Evolutionary conservation across 257 asterid genomes (phyloP).

Genomic region (Lycium barbarum): DNA sequence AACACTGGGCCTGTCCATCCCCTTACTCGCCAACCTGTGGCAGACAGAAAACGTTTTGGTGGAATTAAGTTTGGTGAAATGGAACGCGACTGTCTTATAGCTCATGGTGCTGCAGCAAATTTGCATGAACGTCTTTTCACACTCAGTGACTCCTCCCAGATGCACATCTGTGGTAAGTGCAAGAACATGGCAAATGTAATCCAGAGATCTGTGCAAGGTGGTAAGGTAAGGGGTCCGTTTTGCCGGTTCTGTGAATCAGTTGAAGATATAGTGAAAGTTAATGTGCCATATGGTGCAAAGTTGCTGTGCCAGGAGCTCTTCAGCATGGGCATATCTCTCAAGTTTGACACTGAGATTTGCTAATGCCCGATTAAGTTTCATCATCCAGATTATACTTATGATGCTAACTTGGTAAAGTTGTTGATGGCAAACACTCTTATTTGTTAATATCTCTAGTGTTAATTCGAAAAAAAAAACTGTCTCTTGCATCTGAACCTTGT

Average conservation of each 20-base stretch:
- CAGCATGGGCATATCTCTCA: conserved; percentile 86
- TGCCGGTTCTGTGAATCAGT: conserved; percentile 82
- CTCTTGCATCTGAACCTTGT: background rate
- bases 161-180: conserved; percentile 87
- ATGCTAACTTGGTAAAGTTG: background rate
- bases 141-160: conserved; percentile 83
- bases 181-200: conserved; percentile 74
- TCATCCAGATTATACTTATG: background rate
- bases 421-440: no score
- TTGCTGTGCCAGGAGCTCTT: conserved; percentile 85
- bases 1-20: conserved; percentile 97
- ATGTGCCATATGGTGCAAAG: conserved; percentile 95
- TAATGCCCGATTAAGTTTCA: conserved; percentile 35
- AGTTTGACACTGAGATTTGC: conserved; percentile 84
- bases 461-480: no score
- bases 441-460: background rate
- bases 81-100: conserved; percentile 93
- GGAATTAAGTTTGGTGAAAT: conserved; percentile 95
- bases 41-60: conserved; percentile 91
- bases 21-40: conserved; percentile 95
- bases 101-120: conserved; percentile 91
- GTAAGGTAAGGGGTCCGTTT: conserved; percentile 84
- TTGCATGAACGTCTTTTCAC: conserved; percentile 93
- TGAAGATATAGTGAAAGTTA: conserved; percentile 74
- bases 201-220: conserved; percentile 69